phyloP scores from a whole-genome alignment of 768 basidiomycete genomes.

The Cystofilobasidium macerans region DNA sequence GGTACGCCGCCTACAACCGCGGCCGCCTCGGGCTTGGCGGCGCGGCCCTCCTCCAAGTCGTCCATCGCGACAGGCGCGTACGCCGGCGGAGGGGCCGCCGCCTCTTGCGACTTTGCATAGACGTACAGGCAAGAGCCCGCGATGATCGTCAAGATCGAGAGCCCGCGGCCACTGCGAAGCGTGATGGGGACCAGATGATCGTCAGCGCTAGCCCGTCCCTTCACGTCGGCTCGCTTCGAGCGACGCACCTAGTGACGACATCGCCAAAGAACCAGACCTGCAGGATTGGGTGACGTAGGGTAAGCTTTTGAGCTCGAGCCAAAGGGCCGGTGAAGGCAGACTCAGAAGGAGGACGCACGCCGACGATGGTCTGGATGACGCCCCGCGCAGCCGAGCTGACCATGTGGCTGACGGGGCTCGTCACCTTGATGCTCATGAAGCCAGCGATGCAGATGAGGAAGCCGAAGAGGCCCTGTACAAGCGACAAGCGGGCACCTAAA shows the following conservation, averaged over 20 bases:
- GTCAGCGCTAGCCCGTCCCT: no score
- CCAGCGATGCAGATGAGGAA: slow-evolving; percentile 93
- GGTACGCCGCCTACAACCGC: background rate
- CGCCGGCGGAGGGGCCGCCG: slow-evolving; percentile 10
- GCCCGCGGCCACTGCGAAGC: slow-evolving; percentile 30
- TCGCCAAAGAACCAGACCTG: slow-evolving; percentile 59
- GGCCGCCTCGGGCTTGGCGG: no score
- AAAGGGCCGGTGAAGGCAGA: no score
- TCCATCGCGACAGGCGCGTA: slow-evolving; percentile 21
- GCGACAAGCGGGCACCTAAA: no score
- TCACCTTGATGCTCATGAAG: slow-evolving; percentile 88
- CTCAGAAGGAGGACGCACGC: no score
- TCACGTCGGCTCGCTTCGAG: no score
- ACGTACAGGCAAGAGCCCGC: slow-evolving; percentile 35
- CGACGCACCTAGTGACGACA: slow-evolving; percentile 60
- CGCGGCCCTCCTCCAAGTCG: slow-evolving; percentile 24
- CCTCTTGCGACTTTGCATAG: slow-evolving; percentile 34
- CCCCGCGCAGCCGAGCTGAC: slow-evolving; percentile 89
- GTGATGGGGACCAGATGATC: background rate
- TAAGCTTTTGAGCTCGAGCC: no score
- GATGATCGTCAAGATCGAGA: slow-evolving; percentile 35
- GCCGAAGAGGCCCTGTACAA: slow-evolving; percentile 64
- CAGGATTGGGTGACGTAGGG: no score
- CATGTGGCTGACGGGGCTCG: slow-evolving; percentile 97
- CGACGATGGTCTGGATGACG: slow-evolving; percentile 77